Conservation (phyloP, 1,284 basidiomycete species). For the Malassezia nana region DNA sequence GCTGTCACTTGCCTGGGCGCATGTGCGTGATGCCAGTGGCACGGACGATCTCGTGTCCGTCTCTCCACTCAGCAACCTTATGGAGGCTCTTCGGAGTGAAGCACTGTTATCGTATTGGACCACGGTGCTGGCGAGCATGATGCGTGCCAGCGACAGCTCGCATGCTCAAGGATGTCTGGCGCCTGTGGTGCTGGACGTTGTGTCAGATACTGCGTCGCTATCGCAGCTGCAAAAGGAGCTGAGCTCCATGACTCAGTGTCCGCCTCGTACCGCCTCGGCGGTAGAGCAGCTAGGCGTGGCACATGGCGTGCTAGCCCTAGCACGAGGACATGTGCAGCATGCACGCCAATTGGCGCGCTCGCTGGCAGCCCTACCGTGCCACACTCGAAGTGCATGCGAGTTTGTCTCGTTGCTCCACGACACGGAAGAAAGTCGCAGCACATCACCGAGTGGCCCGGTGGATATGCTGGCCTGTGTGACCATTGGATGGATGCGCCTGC, state of each 20-base stretch:
- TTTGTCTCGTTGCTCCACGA: background rate
- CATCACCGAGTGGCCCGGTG: background rate
- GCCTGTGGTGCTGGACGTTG: conserved; percentile 10
- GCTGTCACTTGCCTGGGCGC: conserved; percentile 25
- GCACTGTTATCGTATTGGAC: conserved; percentile 31
- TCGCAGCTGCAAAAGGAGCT: conserved; percentile 1
- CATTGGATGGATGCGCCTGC: conserved; percentile 11
- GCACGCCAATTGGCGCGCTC: background rate
- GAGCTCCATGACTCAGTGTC: background rate
- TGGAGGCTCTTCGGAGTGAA: conserved; percentile 28
- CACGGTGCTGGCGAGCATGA: conserved; percentile 25
- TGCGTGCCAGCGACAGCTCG: conserved; percentile 5
- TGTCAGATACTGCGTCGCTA: conserved; percentile 4
- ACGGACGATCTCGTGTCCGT: background rate
- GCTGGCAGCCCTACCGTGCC: background rate
- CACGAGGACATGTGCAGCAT: background rate
- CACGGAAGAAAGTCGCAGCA: background rate
- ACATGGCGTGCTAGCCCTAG: conserved; percentile 4
- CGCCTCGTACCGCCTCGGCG: background rate
- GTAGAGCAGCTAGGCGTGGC: conserved; percentile 12
- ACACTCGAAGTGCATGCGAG: background rate
- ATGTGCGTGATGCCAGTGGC: conserved; percentile 2
- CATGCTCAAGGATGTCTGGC: background rate
- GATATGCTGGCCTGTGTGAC: conserved; percentile 5
- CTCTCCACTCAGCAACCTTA: conserved; percentile 27